Conservation (phyloP, 257 asterid genomes). For the Solanum pennellii region DNA sequence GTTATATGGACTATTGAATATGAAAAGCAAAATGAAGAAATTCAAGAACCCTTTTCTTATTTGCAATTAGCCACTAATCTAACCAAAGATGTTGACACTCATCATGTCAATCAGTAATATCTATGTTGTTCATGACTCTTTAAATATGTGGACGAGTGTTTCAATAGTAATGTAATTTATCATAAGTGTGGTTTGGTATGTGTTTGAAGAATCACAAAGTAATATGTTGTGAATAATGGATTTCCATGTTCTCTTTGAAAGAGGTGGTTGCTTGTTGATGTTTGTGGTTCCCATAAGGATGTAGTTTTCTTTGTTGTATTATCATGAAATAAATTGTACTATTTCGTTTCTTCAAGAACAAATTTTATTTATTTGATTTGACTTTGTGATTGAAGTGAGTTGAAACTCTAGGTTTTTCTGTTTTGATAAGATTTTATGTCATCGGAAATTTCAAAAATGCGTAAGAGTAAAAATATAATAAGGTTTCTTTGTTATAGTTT, state of each 20-base stretch:
- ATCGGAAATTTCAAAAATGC: too few species aligned
- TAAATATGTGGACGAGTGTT: background rate
- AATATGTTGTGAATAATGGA: background rate
- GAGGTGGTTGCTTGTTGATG: background rate
- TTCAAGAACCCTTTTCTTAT: background rate
- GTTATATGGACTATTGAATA: conserved; percentile 10
- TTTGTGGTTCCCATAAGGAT: background rate
- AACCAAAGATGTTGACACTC: background rate
- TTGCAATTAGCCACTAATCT: background rate
- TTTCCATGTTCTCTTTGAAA: background rate
- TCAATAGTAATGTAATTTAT: background rate
- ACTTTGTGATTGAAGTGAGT: background rate
- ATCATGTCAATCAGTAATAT: background rate
- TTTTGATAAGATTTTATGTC: too few species aligned
- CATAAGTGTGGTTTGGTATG: background rate
- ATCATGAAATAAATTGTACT: background rate
- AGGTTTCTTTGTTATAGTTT: too few species aligned
- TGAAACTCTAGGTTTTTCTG: too few species aligned
- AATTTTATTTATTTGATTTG: background rate
- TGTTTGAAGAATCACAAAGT: background rate
- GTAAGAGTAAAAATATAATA: too few species aligned
- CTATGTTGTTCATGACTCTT: background rate
- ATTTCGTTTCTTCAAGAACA: background rate
- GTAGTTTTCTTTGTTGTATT: background rate
- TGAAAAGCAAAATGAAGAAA: background rate